Evolutionary conservation across 2,329 filamentous ascomycete species (phyloP).

Genomic region (Fusarium virguliforme): DNA sequence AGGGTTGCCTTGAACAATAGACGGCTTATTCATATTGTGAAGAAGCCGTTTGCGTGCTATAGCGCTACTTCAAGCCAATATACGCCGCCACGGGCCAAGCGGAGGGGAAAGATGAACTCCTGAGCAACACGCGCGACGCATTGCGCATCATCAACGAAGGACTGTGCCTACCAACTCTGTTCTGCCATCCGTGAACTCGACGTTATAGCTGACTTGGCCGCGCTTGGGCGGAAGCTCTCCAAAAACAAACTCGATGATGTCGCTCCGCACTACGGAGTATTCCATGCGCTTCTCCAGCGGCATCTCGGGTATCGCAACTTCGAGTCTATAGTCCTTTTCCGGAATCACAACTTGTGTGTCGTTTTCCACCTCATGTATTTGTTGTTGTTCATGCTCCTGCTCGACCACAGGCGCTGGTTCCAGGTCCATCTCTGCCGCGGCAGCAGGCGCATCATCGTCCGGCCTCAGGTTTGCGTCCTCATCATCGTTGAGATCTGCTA

Average conservation of each 20-base stretch:
- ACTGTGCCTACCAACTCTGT: constrained; percentile 61
- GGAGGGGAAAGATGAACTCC: constrained; percentile 3
- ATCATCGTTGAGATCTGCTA: constrained; percentile 19
- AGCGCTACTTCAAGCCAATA: constrained; percentile 17
- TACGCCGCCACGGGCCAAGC: not conserved
- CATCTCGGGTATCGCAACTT: constrained; percentile 54
- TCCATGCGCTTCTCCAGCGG: constrained; percentile 48
- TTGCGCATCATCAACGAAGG: constrained; percentile 8
- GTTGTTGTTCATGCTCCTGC: not conserved
- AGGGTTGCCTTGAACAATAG: constrained; percentile 25
- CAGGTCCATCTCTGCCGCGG: not conserved
- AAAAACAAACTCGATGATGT: constrained; percentile 58
- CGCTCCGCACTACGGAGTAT: constrained; percentile 56
- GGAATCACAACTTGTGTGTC: not conserved
- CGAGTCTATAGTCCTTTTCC: constrained; percentile 40
- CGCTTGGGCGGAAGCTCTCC: constrained; percentile 50
- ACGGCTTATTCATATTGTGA: constrained; percentile 14
- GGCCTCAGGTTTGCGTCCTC: not conserved
- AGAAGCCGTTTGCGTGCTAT: not conserved
- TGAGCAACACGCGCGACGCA: not conserved
- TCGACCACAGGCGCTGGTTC: not conserved
- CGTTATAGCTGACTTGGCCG: constrained; percentile 53
- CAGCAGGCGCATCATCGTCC: not conserved
- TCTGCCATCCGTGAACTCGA: constrained; percentile 65
- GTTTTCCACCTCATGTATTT: not conserved